Conservation (phyloP, 345 rosid genomes). For the Eucalyptus sp. region DNA sequence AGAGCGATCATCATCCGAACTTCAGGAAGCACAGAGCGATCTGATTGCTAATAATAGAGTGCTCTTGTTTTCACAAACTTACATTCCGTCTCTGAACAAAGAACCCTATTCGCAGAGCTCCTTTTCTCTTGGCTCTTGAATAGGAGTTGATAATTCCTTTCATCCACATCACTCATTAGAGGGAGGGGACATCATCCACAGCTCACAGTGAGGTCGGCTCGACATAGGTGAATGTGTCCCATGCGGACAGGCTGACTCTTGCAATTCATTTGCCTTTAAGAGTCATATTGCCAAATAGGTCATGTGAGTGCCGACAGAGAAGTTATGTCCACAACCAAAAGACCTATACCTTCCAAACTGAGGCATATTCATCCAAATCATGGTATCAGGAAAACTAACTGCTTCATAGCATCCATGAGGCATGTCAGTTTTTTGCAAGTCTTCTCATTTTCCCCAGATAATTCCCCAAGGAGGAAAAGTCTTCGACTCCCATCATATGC, state of each 20-base stretch:
- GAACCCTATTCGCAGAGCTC: neutral
- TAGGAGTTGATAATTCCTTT: neutral
- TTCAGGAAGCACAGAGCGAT: neutral
- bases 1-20: neutral
- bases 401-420: neutral
- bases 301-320: neutral
- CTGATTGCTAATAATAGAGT: neutral
- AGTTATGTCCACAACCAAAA: neutral
- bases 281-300: neutral
- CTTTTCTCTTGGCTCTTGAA: neutral
- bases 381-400: neutral
- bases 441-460: neutral
- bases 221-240: neutral
- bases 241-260: neutral
- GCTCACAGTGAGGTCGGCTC: neutral
- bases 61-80: neutral
- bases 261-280: neutral
- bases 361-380: neutral
- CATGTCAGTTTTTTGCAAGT: neutral
- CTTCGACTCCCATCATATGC: neutral
- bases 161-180: neutral
- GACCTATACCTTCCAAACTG: neutral
- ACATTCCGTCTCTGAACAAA: neutral
- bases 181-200: neutral
- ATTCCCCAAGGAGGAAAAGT: neutral